Evolutionary conservation across 352 stramenopile genomes (phyloP).

Genomic region (Elongisporangium prolatum): DNA sequence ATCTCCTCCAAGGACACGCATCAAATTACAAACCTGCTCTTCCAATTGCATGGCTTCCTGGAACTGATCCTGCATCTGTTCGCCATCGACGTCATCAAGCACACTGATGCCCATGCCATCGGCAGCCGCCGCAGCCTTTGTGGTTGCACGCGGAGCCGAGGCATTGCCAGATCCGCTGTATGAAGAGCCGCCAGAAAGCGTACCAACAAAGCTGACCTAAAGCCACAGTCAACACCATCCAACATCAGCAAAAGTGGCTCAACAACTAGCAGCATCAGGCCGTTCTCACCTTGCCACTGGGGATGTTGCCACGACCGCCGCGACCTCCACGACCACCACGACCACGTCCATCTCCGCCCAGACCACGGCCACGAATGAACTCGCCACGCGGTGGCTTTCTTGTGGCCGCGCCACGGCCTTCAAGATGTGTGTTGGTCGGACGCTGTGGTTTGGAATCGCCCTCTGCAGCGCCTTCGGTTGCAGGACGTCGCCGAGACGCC

Average conservation of each 20-base stretch:
- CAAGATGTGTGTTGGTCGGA: conserved; percentile 16
- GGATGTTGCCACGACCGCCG: conserved; percentile 43
- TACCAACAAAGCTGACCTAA: conserved; percentile 70
- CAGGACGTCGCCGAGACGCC: conserved; percentile 49
- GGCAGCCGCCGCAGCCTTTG: conserved; percentile 50
- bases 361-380: conserved; percentile 31
- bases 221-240: no score
- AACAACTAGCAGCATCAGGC: no score
- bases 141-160: conserved; percentile 28
- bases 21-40: conserved; percentile 31
- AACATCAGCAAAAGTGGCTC: conserved; percentile 2
- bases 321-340: conserved; percentile 44
- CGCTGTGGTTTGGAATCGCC: conserved; percentile 1
- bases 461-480: conserved; percentile 18
- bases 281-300: conserved; percentile 45
- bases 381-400: conserved; percentile 34
- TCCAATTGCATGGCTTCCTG: conserved; percentile 50
- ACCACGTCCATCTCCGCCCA: conserved; percentile 17
- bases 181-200: conserved; percentile 74
- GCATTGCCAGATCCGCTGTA: conserved; percentile 44
- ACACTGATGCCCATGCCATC: conserved; percentile 84
- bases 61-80: conserved; percentile 36
- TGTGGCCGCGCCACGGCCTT: conserved; percentile 14
- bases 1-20: no score
- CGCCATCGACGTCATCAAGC: conserved; percentile 59